These are phyloP conservation scores for Limonomyces culmigenus DNA, from an alignment of 1,284 basidiomycete genomes.

Conservation along the genomic window DNA sequence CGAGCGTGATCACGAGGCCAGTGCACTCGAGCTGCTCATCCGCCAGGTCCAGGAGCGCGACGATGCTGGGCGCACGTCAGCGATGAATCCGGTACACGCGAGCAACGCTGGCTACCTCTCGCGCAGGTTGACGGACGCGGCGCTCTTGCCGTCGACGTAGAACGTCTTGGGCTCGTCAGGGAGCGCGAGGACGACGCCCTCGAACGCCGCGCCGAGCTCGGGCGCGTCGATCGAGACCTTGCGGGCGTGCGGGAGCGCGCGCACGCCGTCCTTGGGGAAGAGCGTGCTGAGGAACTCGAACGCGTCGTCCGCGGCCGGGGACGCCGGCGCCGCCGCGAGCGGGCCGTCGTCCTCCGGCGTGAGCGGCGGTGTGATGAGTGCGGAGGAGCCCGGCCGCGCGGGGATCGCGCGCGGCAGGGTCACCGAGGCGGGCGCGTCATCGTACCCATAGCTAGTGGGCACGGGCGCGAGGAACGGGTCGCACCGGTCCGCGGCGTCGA, in stretches of 20 bases:
- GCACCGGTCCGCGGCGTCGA: conserved; percentile 9
- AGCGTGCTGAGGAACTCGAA: conserved; percentile 60
- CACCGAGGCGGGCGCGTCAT: conserved; percentile 5
- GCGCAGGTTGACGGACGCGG: conserved; percentile 54
- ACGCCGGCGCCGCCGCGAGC: conserved; percentile 5
- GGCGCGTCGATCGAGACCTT: conserved; percentile 56
- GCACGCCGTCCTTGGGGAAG: conserved; percentile 53
- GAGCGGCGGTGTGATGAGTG: conserved; percentile 39
- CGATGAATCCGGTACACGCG: neutral
- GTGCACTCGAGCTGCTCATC: conserved; percentile 62
- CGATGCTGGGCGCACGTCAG: conserved; percentile 54
- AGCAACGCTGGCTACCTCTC: conserved; percentile 42
- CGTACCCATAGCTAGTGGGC: neutral
- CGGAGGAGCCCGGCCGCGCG: neutral
- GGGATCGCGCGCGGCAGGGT: conserved; percentile 8
- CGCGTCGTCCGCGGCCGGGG: conserved; percentile 30
- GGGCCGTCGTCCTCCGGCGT: conserved; percentile 34
- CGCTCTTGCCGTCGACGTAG: conserved; percentile 69
- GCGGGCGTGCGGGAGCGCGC: conserved; percentile 49
- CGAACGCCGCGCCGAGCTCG: conserved; percentile 46
- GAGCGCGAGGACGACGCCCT: conserved; percentile 61
- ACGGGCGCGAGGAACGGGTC: too few species aligned
- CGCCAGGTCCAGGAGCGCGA: conserved; percentile 67
- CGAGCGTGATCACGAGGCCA: conserved; percentile 60
- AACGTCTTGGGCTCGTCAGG: conserved; percentile 48